A percentile compares a stretch with the other conserved stretches of the same genome.
Conservation (phyloP, 2,329 filamentous ascomycete species). For the Hypomyces rosellus region DNA sequence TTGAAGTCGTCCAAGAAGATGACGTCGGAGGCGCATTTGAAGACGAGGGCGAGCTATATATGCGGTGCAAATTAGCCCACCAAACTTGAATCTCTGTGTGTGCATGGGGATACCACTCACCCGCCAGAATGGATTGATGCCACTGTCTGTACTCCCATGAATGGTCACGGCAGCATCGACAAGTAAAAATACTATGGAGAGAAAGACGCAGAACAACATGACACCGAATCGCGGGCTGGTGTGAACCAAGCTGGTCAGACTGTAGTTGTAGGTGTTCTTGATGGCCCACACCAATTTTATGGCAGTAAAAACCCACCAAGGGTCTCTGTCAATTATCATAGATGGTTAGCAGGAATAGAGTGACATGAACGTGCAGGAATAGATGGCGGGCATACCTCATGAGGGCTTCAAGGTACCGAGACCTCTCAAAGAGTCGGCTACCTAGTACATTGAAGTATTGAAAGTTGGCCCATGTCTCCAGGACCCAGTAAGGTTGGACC, state of each 20-base stretch:
- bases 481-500: slow-evolving; percentile 13
- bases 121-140: slow-evolving; percentile 16
- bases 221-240: slow-evolving; percentile 14
- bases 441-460: slow-evolving; percentile 12
- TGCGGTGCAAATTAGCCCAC: background rate
- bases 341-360: background rate
- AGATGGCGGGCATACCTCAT: background rate
- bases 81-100: background rate
- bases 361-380: background rate
- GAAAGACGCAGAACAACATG: slow-evolving; percentile 12
- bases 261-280: slow-evolving; percentile 14
- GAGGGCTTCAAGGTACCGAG: slow-evolving; percentile 11
- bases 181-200: slow-evolving; percentile 14
- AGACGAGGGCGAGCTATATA: slow-evolving; percentile 14
- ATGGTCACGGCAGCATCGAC: slow-evolving; percentile 8
- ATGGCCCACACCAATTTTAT: slow-evolving; percentile 14
- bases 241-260: slow-evolving; percentile 3
- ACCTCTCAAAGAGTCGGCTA: slow-evolving; percentile 4
- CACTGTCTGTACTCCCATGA: slow-evolving; percentile 4
- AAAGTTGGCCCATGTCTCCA: slow-evolving; percentile 14
- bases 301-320: slow-evolving; percentile 15
- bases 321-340: slow-evolving; percentile 8
- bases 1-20: slow-evolving; percentile 17
- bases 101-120: background rate
- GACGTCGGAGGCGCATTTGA: slow-evolving; percentile 15